Conservation (phyloP, 169 alveolate species). For the Neospora caninum region DNA sequence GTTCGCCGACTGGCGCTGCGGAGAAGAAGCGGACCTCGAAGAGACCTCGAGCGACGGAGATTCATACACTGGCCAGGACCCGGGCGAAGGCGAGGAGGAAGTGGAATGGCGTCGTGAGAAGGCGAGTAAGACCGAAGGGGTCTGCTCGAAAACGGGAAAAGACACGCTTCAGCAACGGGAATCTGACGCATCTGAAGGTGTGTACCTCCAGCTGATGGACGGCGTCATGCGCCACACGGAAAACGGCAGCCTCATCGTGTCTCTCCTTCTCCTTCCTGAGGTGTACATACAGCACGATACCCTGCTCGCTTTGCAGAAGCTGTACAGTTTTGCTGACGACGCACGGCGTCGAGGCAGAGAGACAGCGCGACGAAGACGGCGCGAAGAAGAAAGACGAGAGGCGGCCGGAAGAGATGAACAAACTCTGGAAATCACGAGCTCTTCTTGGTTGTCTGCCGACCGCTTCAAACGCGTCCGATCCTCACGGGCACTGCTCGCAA, state of each 20-base stretch:
- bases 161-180: too few species aligned
- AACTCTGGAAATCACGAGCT: too few species aligned
- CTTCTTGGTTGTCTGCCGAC: not conserved
- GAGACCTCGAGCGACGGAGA: not conserved
- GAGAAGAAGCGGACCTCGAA: not conserved
- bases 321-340: not conserved
- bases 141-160: not conserved
- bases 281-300: conserved; percentile 12
- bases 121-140: not conserved
- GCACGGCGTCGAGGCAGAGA: not conserved
- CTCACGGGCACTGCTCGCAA: not conserved
- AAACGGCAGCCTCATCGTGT: not conserved
- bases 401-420: not conserved
- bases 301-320: not conserved
- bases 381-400: not conserved
- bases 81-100: conserved; percentile 3
- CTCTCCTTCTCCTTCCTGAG: conserved; percentile 28
- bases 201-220: conserved; percentile 19
- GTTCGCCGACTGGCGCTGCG: not conserved
- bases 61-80: not conserved
- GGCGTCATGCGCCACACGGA: not conserved
- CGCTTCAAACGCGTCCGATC: not conserved
- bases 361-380: not conserved
- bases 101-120: not conserved
- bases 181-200: not conserved